These are phyloP conservation scores for Kuraishia cidri DNA, from an alignment of 805 yeast species.

Conservation along the genomic window DNA sequence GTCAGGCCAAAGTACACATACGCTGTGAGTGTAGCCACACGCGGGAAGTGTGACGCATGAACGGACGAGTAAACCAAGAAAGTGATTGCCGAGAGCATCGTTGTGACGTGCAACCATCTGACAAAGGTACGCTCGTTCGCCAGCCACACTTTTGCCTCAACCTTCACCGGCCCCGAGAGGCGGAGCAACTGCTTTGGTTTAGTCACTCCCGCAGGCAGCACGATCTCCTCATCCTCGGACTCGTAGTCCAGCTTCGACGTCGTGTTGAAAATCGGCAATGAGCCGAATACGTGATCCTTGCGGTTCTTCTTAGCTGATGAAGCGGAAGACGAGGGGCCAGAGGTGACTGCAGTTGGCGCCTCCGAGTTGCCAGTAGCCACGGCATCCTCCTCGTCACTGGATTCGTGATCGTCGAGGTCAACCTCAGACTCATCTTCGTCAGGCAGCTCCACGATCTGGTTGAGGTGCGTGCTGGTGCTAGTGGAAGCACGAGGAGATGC, in stretches of 20 bases:
- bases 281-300: slow-evolving; percentile 9
- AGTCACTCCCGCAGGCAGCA: slow-evolving; percentile 80
- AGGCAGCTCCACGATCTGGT: slow-evolving; percentile 19
- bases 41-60: slow-evolving; percentile 52
- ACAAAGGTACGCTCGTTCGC: slow-evolving; percentile 97
- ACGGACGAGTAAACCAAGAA: slow-evolving; percentile 78
- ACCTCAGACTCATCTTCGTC: slow-evolving; percentile 28
- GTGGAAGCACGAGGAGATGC: neutral
- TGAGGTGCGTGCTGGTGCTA: slow-evolving; percentile 13
- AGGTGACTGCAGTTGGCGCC: slow-evolving; percentile 3
- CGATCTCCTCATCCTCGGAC: slow-evolving; percentile 82
- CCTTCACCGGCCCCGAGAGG: slow-evolving; percentile 86
- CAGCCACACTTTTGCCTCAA: slow-evolving; percentile 97
- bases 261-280: slow-evolving; percentile 21
- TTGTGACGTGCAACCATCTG: slow-evolving; percentile 89
- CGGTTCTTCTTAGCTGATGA: slow-evolving; percentile 8
- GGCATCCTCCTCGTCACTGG: slow-evolving; percentile 26
- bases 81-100: slow-evolving; percentile 76
- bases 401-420: slow-evolving; percentile 49
- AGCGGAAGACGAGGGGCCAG: slow-evolving; percentile 3
- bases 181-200: slow-evolving; percentile 75
- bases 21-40: slow-evolving; percentile 61
- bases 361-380: slow-evolving; percentile 6
- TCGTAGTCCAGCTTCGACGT: slow-evolving; percentile 33
- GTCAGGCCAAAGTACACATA: slow-evolving; percentile 76